Percentiles rank a stretch among this genome's conserved stretches.
Conservation (phyloP, 1,139 yeast species). For the Suhomyces bolitotheri region DNA sequence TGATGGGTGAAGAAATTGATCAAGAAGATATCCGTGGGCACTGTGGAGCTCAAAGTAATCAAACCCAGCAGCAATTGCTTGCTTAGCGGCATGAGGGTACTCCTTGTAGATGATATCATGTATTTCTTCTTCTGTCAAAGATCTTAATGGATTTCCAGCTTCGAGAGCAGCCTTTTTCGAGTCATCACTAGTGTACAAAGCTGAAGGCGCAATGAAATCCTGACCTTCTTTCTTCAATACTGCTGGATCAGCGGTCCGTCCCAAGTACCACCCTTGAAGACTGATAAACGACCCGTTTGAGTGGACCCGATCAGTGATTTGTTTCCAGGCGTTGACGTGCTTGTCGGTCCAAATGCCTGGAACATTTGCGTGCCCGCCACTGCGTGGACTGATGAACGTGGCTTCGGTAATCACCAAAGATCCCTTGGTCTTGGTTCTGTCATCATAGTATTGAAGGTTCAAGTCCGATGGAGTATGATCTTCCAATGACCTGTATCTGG, state of each 20-base stretch:
- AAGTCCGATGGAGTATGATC: slow-evolving; percentile 49
- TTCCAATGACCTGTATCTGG: slow-evolving; percentile 47
- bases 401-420: slow-evolving; percentile 50
- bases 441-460: slow-evolving; percentile 49
- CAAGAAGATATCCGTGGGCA: slow-evolving; percentile 19
- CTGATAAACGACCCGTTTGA: slow-evolving; percentile 13
- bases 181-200: slow-evolving; percentile 9
- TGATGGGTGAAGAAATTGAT: slow-evolving; percentile 12
- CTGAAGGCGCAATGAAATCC: slow-evolving; percentile 12
- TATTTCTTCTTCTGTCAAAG: slow-evolving; percentile 15
- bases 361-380: slow-evolving; percentile 5
- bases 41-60: slow-evolving; percentile 19
- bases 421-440: slow-evolving; percentile 55
- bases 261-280: slow-evolving; percentile 16
- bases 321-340: slow-evolving; percentile 14
- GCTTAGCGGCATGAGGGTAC: slow-evolving; percentile 18
- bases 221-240: slow-evolving; percentile 7
- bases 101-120: slow-evolving; percentile 12
- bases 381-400: slow-evolving; percentile 22
- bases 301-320: slow-evolving; percentile 16
- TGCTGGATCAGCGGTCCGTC: slow-evolving; percentile 11
- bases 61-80: slow-evolving; percentile 19
- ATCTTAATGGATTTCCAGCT: slow-evolving; percentile 12
- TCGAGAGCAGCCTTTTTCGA: slow-evolving; percentile 12
- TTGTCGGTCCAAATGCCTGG: slow-evolving; percentile 14